Evolutionary conservation across 2,329 filamentous ascomycete species (phyloP), one percentile per base, ranked within the genome.

Genomic region (Diaporthe longicolla): DNA sequence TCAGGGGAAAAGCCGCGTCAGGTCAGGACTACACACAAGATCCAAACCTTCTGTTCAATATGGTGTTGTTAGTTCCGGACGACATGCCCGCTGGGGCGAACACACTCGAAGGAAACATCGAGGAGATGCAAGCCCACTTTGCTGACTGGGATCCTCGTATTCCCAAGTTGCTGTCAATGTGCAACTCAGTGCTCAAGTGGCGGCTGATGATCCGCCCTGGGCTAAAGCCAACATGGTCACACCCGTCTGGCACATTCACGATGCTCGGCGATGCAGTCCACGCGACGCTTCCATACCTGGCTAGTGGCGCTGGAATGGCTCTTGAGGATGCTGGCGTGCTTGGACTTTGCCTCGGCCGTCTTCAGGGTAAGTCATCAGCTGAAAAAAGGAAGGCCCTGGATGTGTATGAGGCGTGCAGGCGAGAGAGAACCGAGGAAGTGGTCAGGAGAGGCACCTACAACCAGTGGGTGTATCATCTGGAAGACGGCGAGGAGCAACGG

Each of bases 191-290:
- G 0, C 85, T 83, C 7, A 93, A 92, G 79, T 93, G 90, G 90
- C 84, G 88, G 2, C 81, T 92, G 0, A 89, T 87, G 79, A 90
- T 90, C 73, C 84, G 89, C 0, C 85, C 86, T 1, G 86, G 86
- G 7, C 84, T 91, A 50, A 81, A 82, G n/a, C 80, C 81, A 8
- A 79, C 79, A 1, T 93, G 91, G 91, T 88, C 85, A 0, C 87
- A 92, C 76, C 81, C 86, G 0, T 87, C 85, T 0, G 89, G 86
- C 0, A 82, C 87, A 0, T 91, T 91, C 77, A 88, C 89, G 0
- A 85, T 93, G 78, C 83, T 93, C 0, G 91, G 91, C 0, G 91
- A 93, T 77, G 89, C 90, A 0, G 89, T 90, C 2, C 90, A 93
- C 75, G 90, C 91, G 0, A 92, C 90, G 0, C 83, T 93, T 0